Evolutionary conservation across 2,329 filamentous ascomycete species (phyloP).

Genomic region (Botrytis fabae): DNA sequence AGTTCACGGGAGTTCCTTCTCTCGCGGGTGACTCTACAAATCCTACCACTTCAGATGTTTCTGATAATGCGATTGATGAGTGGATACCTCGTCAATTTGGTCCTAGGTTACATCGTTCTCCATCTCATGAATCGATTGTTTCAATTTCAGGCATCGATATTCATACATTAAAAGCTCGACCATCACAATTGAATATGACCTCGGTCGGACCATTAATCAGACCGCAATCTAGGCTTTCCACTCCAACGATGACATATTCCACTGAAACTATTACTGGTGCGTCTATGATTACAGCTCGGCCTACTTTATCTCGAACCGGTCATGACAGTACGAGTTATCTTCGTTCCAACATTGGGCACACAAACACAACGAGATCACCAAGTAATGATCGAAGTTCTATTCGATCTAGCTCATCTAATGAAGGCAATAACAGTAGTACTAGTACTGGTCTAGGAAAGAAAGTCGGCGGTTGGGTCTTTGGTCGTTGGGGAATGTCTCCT

Average conservation of each 20-base stretch:
- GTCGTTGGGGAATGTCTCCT: conserved; percentile 60
- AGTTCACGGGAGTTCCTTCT: conserved; percentile 29
- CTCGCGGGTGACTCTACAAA: conserved; percentile 33
- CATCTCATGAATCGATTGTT: conserved; percentile 86
- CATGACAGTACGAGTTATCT: conserved; percentile 55
- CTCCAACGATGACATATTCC: conserved; percentile 45
- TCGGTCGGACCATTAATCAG: conserved; percentile 50
- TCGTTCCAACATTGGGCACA: conserved; percentile 53
- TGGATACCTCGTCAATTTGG: conserved; percentile 41
- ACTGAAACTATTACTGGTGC: conserved; percentile 57
- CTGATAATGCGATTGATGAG: conserved; percentile 30
- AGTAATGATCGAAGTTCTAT: conserved; percentile 40
- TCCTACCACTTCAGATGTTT: conserved; percentile 31
- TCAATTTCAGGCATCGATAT: conserved; percentile 88
- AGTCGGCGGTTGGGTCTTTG: conserved; percentile 65
- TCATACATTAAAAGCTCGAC: conserved; percentile 73
- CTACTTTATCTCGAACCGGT: conserved; percentile 51
- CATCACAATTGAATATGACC: conserved; percentile 67
- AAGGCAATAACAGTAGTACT: background rate
- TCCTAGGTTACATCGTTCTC: conserved; percentile 59
- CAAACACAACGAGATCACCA: conserved; percentile 37
- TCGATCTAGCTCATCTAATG: conserved; percentile 32
- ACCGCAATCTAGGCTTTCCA: conserved; percentile 49
- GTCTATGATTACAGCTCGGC: conserved; percentile 56
- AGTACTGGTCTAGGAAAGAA: conserved; percentile 49